A percentile compares a stretch with the other conserved stretches of the same genome.
Conservation (phyloP, 1,139 yeast genomes). For the Nakaseomyces sp. region DNA sequence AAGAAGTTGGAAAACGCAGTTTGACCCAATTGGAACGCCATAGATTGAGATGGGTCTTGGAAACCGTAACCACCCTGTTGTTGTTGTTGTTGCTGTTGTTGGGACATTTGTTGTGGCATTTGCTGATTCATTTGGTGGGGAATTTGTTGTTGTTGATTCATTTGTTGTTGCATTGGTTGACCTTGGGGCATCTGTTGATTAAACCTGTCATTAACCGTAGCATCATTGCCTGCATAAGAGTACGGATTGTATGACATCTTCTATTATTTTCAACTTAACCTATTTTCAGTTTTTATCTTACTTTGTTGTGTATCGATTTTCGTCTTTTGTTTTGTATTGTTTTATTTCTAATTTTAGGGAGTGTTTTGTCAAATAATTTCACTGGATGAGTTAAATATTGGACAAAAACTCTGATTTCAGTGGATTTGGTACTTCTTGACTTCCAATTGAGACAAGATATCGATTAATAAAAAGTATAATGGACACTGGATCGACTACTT, state of each 20-base stretch:
- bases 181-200: not conserved
- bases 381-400: no score
- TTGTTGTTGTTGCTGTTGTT: slow-evolving; percentile 8
- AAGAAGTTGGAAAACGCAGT: slow-evolving; percentile 51
- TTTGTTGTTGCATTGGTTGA: slow-evolving; percentile 23
- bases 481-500: no score
- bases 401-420: no score
- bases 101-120: slow-evolving; percentile 12
- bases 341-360: no score
- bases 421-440: no score
- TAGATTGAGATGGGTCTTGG: slow-evolving; percentile 70
- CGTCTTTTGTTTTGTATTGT: not conserved
- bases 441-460: no score
- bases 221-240: slow-evolving; percentile 19
- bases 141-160: slow-evolving; percentile 10
- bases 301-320: not conserved
- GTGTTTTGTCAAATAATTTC: no score
- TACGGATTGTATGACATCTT: slow-evolving; percentile 39
- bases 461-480: no score
- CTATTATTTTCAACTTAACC: no score
- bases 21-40: slow-evolving; percentile 87
- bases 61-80: slow-evolving; percentile 29
- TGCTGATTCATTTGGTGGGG: slow-evolving; percentile 8
- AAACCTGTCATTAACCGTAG: slow-evolving; percentile 17
- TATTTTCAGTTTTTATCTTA: no score